phyloP scores from a whole-genome alignment of 1,284 basidiomycete genomes.

The Malassezia dermatis region DNA sequence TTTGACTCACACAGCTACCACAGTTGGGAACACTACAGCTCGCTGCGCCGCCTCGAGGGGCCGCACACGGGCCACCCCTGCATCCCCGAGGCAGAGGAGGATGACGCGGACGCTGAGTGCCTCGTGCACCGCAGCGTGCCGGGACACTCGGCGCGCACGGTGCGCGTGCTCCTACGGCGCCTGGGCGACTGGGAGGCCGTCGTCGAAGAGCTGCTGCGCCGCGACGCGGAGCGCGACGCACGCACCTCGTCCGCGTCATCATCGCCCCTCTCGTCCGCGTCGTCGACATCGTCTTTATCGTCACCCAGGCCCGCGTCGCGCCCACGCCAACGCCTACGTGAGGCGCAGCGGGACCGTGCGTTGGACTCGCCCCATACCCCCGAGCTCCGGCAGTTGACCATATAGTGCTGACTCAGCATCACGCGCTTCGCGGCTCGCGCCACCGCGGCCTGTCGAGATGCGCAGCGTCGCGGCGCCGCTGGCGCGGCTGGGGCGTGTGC shows the following conservation, averaged over 20 bases:
- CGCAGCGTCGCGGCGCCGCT: neutral
- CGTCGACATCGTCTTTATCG: neutral
- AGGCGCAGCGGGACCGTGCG: neutral
- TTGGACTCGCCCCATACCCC: neutral
- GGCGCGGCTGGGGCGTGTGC: neutral
- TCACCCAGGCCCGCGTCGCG: neutral
- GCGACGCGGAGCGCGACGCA: conserved; percentile 13
- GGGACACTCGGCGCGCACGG: conserved; percentile 19
- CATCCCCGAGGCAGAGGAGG: conserved; percentile 53
- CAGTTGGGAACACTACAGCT: conserved; percentile 90
- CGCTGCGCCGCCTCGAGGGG: conserved; percentile 71
- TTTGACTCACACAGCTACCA: conserved; percentile 48
- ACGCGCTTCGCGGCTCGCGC: neutral
- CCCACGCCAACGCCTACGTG: neutral
- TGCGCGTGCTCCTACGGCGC: conserved; percentile 22
- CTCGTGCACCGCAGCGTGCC: conserved; percentile 31
- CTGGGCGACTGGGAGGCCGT: conserved; percentile 29
- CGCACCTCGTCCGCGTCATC: neutral
- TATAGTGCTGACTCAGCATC: neutral
- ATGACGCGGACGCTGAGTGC: conserved; percentile 19
- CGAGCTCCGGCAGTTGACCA: neutral
- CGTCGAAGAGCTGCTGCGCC: conserved; percentile 24
- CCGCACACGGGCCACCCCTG: conserved; percentile 68
- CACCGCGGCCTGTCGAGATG: neutral
- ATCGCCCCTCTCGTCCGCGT: neutral